Conservation (phyloP, 768 basidiomycete species). For the Dentipellis sp. region DNA sequence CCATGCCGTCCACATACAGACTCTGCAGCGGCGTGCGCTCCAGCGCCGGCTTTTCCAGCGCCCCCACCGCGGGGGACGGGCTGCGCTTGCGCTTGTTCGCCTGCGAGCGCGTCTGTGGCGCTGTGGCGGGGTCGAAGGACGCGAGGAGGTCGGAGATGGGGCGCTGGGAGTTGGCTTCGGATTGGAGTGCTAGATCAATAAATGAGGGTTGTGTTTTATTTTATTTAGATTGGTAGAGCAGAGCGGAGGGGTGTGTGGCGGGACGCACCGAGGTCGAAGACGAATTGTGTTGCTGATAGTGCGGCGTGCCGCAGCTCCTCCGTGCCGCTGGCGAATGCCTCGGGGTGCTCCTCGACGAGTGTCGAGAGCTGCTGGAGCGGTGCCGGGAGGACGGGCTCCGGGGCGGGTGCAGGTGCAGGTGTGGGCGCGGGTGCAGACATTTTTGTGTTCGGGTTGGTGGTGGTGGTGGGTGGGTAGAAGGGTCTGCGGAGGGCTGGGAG, state of each 20-base stretch:
- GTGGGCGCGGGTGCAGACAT: too few relatives aligned
- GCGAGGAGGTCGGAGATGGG: conserved; percentile 58
- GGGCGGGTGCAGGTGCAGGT: too few relatives aligned
- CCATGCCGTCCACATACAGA: conserved; percentile 72
- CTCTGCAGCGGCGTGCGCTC: conserved; percentile 64
- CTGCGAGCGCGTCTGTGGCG: conserved; percentile 71
- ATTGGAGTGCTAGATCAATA: conserved; percentile 52
- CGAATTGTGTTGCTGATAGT: conserved; percentile 58
- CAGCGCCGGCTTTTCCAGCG: conserved; percentile 23
- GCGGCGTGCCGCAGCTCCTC: conserved; percentile 46
- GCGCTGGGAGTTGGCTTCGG: conserved; percentile 56
- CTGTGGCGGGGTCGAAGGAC: conserved; percentile 56
- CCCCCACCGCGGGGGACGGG: conserved; percentile 22
- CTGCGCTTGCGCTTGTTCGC: conserved; percentile 36
- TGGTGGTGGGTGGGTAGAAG: too few relatives aligned
- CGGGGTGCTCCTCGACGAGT: conserved; percentile 45
- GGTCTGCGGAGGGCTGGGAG: too few relatives aligned
- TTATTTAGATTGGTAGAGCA: too few relatives aligned
- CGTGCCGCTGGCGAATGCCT: conserved; percentile 47
- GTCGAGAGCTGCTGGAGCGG: conserved; percentile 42
- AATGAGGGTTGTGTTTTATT: too few relatives aligned
- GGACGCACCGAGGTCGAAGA: conserved; percentile 66
- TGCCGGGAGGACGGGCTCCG: conserved; percentile 20
- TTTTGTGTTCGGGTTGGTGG: too few relatives aligned
- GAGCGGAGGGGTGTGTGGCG: too few relatives aligned